Base-by-base conservation (phyloP, 2,329 filamentous ascomycete genomes). In the Thielaviopsis punctulata region DNA sequence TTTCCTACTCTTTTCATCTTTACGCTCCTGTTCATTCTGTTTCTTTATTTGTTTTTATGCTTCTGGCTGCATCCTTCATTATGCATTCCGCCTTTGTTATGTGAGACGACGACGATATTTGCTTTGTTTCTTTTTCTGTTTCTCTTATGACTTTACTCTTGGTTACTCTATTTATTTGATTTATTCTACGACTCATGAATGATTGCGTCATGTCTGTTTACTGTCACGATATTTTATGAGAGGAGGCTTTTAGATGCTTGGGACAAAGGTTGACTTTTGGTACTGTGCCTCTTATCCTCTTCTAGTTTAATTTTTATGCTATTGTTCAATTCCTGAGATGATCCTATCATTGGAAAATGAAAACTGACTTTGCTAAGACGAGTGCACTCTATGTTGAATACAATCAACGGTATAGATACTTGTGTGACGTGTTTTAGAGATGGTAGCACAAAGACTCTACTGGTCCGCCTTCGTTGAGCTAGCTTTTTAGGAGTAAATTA, bases 111-210 rank as follows among this genome's bases (percentile, higher is more conserved):
- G 49, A 44, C 33, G n/a, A 36, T 39, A 24, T 59, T 59, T 61
- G 59, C 55, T 59, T 56, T 54, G 13, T 53, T 56, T 54, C 21
- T 44, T 52, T 48, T 48, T 51, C 33, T 47, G 24, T 55, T 56
- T 61, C 59, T 45, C 50, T 55, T 54, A 62, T 57, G 61, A 59
- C 45, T 10, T 58, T 59, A 36, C 30, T 36, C 4, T 27, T 27
- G 25, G 15, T 23, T 22, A 23, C 13, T 24, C 23, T 45, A 10
- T 21, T 45, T 18, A 25, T 36, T 61, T 55, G 46, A 43, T 43
- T 52, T 56, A 45, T 54, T 44, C 45, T 13, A 53, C 51, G 51
- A 53, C 33, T 33, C 33, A 46, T 50, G 27, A 50, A 49, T 21
- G 52, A 53, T 22, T 45, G 12, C 45, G 39, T 49, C 45, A 51